Conservation (phyloP, 2,329 filamentous ascomycete genomes). For the Fusarium xylarioides region DNA sequence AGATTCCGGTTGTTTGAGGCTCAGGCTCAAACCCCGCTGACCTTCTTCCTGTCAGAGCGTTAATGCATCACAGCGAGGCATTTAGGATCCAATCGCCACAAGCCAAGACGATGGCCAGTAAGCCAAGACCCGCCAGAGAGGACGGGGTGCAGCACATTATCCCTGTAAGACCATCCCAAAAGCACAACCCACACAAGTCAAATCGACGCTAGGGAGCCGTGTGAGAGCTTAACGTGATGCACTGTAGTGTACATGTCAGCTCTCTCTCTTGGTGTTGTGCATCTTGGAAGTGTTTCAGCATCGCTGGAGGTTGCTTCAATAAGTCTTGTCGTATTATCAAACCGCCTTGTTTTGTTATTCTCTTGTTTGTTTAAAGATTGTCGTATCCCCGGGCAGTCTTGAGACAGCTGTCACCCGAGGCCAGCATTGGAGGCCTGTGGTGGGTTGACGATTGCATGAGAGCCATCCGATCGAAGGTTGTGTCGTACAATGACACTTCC, state of each 20-base stretch:
- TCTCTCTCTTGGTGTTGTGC: background rate
- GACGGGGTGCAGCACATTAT: slow-evolving; percentile 26
- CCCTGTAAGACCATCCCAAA: slow-evolving; percentile 2
- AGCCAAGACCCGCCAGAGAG: slow-evolving; percentile 27
- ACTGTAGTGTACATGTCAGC: slow-evolving; percentile 27
- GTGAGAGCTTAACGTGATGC: slow-evolving; percentile 9
- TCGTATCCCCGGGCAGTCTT: slow-evolving; percentile 2
- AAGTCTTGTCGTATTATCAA: slow-evolving; percentile 5
- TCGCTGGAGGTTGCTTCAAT: slow-evolving; percentile 23
- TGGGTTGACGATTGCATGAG: background rate
- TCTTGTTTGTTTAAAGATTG: background rate
- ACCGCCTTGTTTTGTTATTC: slow-evolving; percentile 15
- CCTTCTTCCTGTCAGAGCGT: slow-evolving; percentile 8
- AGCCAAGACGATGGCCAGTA: slow-evolving; percentile 23
- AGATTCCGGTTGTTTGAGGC: slow-evolving; percentile 33
- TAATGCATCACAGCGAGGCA: slow-evolving; percentile 22
- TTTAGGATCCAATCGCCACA: slow-evolving; percentile 35
- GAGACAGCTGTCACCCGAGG: slow-evolving; percentile 25
- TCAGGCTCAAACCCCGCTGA: slow-evolving; percentile 32
- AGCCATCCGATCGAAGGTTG: slow-evolving; percentile 5
- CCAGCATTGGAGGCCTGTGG: slow-evolving; percentile 18
- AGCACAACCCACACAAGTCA: slow-evolving; percentile 18
- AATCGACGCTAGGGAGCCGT: slow-evolving; percentile 36
- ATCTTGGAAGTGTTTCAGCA: slow-evolving; percentile 27
- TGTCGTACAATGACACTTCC: slow-evolving; percentile 16